Conservation (phyloP, 192 early-diverging fungal genomes). For the Rhizoclosmatium sp. region DNA sequence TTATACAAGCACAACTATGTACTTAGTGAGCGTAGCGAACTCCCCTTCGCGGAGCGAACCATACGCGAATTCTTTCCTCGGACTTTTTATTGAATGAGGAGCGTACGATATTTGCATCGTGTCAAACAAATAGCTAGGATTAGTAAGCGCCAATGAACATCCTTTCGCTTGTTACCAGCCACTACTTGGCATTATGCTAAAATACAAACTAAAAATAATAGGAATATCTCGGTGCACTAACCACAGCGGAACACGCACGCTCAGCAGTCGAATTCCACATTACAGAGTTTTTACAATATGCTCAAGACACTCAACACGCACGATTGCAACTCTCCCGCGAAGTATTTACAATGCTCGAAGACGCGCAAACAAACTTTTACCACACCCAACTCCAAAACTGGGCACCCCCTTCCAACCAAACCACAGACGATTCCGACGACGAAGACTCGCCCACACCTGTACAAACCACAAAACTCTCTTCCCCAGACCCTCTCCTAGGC, state of each 20-base stretch:
- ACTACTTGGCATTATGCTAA: not conserved
- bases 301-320: slow-evolving; percentile 41
- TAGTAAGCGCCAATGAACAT: too few relatives aligned
- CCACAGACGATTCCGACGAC: not conserved
- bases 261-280: slow-evolving; percentile 51
- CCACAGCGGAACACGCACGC: slow-evolving; percentile 44
- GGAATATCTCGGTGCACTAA: slow-evolving; percentile 39
- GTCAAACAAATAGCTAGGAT: too few relatives aligned
- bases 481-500: slow-evolving; percentile 34
- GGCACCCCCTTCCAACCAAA: not conserved
- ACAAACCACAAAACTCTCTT: slow-evolving; percentile 6
- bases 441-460: not conserved
- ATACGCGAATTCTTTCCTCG: too few relatives aligned
- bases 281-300: slow-evolving; percentile 44
- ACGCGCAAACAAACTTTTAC: slow-evolving; percentile 27
- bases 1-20: too few relatives aligned
- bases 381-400: slow-evolving; percentile 18
- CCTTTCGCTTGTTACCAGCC: not conserved
- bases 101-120: too few relatives aligned
- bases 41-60: too few relatives aligned
- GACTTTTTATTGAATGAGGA: too few relatives aligned
- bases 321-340: slow-evolving; percentile 42
- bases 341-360: slow-evolving; percentile 17
- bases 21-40: too few relatives aligned
- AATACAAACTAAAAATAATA: not conserved